Evolutionary conservation across 2,329 filamentous ascomycete genomes (phyloP), one percentile per base, ranked within the genome.

Genomic region (Aspergillus latus): DNA sequence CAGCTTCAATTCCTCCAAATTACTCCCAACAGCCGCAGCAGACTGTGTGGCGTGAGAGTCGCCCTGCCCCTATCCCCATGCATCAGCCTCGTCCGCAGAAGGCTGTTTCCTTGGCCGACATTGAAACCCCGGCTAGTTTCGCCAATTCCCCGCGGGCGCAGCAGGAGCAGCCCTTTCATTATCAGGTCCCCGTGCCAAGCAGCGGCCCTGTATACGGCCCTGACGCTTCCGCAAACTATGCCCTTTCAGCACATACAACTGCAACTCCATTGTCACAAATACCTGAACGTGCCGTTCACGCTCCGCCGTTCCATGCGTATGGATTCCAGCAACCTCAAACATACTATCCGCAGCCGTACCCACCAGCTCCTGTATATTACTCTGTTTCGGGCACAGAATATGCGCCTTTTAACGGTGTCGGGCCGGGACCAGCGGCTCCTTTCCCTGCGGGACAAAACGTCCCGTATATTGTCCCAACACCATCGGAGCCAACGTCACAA

Each of bases 71-170:
- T 42, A 81, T 86, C 16, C 83, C 91, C 0, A 96, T 97, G 86
- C 90, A 97, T 71, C 94, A 97, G 71, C 94, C 94, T 56, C 88
- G 90, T 50, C 93, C 94, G 7, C 92, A 97, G 73, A 97, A 97
- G 79, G 83, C 92, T 5, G 90, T 97, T 32, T 97, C 92, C 8
- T 86, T 97, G 57, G 90, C 91, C 56, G 92, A 91, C 66, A 96
- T 97, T 64, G 94, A 97, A 73, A 89, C 89, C 6, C 91, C 92
- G 3, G 86, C 84, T 4, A 81, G 80, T 63, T 77, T 85, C 29
- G 79, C 82, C 66, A 81, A 83, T 52, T 81, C 82, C 60, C 83
- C 84, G 11, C 83, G 84, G 66, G 81, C 84, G 62, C 84, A 87
- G 68, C 81, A 88, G 66, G 88, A 93, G 66, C 90, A 92, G 69